Conservation (phyloP, 305 asterid species). For the Nicotiana rustica region DNA sequence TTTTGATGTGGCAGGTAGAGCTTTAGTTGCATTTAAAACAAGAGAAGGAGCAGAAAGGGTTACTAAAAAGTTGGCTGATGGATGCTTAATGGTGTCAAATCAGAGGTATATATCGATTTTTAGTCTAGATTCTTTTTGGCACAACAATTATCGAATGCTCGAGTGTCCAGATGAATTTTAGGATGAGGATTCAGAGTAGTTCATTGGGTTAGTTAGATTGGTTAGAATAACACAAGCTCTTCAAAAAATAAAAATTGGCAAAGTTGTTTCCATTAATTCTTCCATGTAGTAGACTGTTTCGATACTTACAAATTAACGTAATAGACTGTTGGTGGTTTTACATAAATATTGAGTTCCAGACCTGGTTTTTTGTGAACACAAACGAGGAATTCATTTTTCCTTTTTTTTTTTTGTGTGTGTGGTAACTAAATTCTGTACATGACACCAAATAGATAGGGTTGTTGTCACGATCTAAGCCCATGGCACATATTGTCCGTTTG, state of each 20-base stretch:
- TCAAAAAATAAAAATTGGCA: not conserved
- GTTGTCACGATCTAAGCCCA: no score
- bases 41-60: slow-evolving; percentile 68
- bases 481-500: no score
- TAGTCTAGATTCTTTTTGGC: slow-evolving; percentile 21
- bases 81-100: slow-evolving; percentile 75
- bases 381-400: not conserved
- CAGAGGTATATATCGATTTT: slow-evolving; percentile 53
- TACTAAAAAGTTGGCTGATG: slow-evolving; percentile 54
- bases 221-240: slow-evolving; percentile 23
- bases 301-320: not conserved
- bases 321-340: not conserved
- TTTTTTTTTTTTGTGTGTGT: not conserved
- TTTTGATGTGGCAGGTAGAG: slow-evolving; percentile 67
- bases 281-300: slow-evolving; percentile 15
- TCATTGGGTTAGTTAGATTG: slow-evolving; percentile 13
- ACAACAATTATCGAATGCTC: slow-evolving; percentile 5
- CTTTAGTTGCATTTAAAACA: slow-evolving; percentile 64
- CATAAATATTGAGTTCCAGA: not conserved
- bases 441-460: not conserved
- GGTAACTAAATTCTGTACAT: not conserved
- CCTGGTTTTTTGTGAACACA: not conserved
- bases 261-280: not conserved
- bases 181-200: slow-evolving; percentile 20
- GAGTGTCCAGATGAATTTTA: slow-evolving; percentile 14